Evolutionary conservation across 768 basidiomycete species (phyloP).

Genomic region (Hortiboletus campestris): DNA sequence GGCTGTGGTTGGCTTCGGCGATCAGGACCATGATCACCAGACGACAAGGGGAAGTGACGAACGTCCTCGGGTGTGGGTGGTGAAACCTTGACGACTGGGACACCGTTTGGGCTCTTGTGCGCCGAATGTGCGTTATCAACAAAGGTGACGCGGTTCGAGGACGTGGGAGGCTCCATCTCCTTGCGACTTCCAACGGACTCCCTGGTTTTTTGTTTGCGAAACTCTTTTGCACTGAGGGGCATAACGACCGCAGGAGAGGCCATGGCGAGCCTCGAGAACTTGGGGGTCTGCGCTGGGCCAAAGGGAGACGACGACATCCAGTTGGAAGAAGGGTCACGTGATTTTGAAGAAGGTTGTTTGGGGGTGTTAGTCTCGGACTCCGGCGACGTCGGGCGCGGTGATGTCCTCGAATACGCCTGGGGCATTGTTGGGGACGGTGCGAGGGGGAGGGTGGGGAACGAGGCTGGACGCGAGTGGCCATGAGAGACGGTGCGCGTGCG

Average conservation of each 20-base stretch:
- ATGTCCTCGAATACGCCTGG: conserved; percentile 14
- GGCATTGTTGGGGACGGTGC: conserved; percentile 13
- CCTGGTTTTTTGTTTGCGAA: conserved; percentile 21
- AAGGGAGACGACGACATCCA: conserved; percentile 31
- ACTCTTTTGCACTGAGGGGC: conserved; percentile 31
- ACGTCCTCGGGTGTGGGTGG: conserved; percentile 8
- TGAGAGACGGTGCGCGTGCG: conserved; percentile 22
- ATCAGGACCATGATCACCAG: not conserved
- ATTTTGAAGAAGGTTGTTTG: conserved; percentile 18
- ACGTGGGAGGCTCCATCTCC: not conserved
- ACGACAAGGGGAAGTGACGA: not conserved
- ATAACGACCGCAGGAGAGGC: conserved; percentile 29
- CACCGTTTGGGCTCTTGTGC: not conserved
- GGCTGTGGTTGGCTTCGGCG: conserved; percentile 3
- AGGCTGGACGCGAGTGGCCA: conserved; percentile 18
- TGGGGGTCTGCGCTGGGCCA: conserved; percentile 29
- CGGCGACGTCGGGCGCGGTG: conserved; percentile 1
- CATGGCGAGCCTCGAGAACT: conserved; percentile 31
- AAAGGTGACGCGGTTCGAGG: conserved; percentile 12
- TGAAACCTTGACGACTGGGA: conserved; percentile 17
- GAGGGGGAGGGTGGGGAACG: conserved; percentile 1
- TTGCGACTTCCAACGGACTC: conserved; percentile 5
- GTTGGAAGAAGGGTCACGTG: conserved; percentile 28
- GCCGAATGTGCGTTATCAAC: conserved; percentile 7
- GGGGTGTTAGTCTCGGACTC: not conserved